phyloP scores from a whole-genome alignment of 2,329 filamentous ascomycete species.

The Apiospora sp. region DNA sequence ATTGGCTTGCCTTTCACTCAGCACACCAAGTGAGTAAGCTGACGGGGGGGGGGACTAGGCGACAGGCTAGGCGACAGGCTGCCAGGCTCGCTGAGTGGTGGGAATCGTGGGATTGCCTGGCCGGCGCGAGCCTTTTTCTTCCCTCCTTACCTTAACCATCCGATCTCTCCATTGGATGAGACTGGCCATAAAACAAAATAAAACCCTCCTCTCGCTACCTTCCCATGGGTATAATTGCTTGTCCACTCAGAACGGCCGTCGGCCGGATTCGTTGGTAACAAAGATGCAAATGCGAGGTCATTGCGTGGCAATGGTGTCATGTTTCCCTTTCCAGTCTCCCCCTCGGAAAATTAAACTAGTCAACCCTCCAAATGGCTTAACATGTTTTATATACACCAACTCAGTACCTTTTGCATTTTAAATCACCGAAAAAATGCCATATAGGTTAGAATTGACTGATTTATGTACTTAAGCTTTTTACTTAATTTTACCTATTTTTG shows the following conservation, averaged over 20 bases:
- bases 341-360: too few species aligned
- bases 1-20: neutral
- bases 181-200: neutral
- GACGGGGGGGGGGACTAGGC: neutral
- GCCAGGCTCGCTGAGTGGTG: neutral
- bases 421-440: too few species aligned
- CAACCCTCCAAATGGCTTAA: too few species aligned
- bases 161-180: neutral
- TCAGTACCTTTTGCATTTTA: too few species aligned
- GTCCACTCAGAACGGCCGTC: neutral
- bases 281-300: slow-evolving; percentile 15
- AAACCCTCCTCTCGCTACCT: neutral
- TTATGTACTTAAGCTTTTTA: too few species aligned
- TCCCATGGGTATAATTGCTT: neutral
- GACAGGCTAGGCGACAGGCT: too few species aligned
- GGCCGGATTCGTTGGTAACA: neutral
- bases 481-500: too few species aligned
- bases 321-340: neutral
- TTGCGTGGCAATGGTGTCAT: slow-evolving; percentile 12
- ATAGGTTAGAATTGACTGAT: too few species aligned
- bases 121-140: neutral
- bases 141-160: neutral
- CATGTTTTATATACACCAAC: too few species aligned
- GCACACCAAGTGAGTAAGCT: neutral
- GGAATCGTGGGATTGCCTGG: neutral